A percentile compares a stretch with the other conserved stretches of the same genome.
These are phyloP conservation scores for Lepidium aucheri DNA, from an alignment of 345 rosid species.

Conservation along the genomic window DNA sequence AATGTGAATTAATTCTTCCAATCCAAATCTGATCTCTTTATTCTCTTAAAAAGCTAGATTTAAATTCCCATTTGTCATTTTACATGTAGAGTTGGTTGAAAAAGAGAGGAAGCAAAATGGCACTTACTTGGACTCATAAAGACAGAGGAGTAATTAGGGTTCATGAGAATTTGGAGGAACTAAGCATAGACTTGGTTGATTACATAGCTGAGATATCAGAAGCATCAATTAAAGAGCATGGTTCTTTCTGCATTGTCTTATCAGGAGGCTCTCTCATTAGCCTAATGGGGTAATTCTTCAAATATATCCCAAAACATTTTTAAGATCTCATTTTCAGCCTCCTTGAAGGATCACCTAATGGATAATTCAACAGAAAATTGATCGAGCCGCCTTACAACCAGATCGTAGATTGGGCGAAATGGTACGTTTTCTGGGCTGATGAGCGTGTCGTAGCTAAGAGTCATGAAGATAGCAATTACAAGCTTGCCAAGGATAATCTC, in stretches of 20 bases:
- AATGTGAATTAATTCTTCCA: not conserved
- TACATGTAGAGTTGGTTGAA: slow-evolving; percentile 14
- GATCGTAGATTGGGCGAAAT: slow-evolving; percentile 85
- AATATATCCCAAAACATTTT: not conserved
- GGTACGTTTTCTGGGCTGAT: slow-evolving; percentile 83
- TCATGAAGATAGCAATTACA: slow-evolving; percentile 83
- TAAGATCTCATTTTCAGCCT: not conserved
- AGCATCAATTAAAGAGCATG: slow-evolving; percentile 72
- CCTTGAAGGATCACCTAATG: slow-evolving; percentile 10
- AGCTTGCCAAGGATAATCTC: slow-evolving; percentile 67
- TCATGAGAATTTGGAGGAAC: slow-evolving; percentile 66
- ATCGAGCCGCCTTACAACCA: slow-evolving; percentile 73
- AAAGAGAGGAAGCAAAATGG: slow-evolving; percentile 41
- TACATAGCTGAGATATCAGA: slow-evolving; percentile 80
- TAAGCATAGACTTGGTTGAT: slow-evolving; percentile 73
- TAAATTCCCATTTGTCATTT: not conserved
- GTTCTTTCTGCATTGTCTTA: slow-evolving; percentile 69
- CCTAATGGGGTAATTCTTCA: slow-evolving; percentile 51
- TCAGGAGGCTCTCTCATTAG: slow-evolving; percentile 85
- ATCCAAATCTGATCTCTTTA: not conserved
- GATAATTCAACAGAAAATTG: slow-evolving; percentile 52
- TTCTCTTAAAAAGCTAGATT: not conserved
- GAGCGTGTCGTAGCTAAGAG: slow-evolving; percentile 76
- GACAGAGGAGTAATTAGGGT: slow-evolving; percentile 68
- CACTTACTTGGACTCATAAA: slow-evolving; percentile 45